Evolutionary conservation across 169 alveolate genomes (phyloP).

Genomic region (Cyclospora cayetanensis): DNA sequence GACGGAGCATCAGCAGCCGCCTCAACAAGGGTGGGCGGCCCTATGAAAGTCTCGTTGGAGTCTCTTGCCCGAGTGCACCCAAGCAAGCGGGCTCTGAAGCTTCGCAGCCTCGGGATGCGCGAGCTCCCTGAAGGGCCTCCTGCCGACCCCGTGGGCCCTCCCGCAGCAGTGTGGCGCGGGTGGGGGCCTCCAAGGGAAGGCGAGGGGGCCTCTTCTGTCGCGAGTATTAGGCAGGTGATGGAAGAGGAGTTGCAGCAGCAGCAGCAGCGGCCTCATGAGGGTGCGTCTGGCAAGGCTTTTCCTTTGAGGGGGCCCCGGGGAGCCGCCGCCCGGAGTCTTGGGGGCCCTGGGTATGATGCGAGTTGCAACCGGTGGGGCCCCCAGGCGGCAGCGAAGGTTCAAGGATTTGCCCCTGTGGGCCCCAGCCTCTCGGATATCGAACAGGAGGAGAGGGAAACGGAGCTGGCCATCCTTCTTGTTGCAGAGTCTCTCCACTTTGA

Average conservation of each 20-base stretch:
- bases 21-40: not conserved
- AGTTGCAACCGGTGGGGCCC: slow-evolving; percentile 31
- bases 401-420: not conserved
- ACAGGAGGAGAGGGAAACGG: not conserved
- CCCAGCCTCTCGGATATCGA: not conserved
- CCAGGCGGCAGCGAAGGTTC: not conserved
- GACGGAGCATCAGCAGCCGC: slow-evolving; percentile 2
- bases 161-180: not conserved
- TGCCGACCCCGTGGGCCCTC: not conserved
- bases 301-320: not conserved
- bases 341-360: not conserved
- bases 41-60: not conserved
- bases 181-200: not conserved
- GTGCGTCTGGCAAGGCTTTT: slow-evolving; percentile 22
- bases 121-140: not conserved
- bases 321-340: not conserved
- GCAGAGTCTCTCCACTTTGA: not conserved
- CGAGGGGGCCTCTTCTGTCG: not conserved
- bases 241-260: slow-evolving; percentile 20
- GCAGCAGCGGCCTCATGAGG: slow-evolving; percentile 12
- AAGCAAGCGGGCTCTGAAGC: not conserved
- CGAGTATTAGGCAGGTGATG: slow-evolving; percentile 1
- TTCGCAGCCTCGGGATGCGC: not conserved
- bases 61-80: not conserved
- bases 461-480: not conserved